Conservation (phyloP, 2,329 filamentous ascomycete species). For the Dothistroma septosporum region DNA sequence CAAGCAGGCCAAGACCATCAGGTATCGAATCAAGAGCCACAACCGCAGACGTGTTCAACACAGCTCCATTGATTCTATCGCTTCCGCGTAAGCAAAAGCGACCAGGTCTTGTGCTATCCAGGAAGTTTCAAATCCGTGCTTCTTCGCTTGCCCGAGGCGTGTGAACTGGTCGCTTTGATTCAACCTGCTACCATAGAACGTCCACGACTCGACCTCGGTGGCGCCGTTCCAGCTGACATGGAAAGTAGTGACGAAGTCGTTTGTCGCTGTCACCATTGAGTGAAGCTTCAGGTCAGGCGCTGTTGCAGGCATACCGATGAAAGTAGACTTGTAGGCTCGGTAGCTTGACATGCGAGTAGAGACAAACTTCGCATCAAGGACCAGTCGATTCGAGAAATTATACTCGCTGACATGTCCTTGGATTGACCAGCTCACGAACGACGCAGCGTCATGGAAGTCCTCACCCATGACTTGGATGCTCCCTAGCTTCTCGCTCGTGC, state of each 20-base stretch:
- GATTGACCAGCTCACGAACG: slow-evolving; percentile 51
- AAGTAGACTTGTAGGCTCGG: slow-evolving; percentile 47
- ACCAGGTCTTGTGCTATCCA: no score
- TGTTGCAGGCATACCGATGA: slow-evolving; percentile 25
- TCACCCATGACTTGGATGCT: slow-evolving; percentile 9
- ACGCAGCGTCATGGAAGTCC: slow-evolving; percentile 18
- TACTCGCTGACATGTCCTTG: slow-evolving; percentile 8
- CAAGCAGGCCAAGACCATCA: no score
- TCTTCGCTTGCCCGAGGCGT: no score
- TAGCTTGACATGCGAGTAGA: slow-evolving; percentile 41
- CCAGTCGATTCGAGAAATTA: neutral
- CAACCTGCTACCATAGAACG: no score
- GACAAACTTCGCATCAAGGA: slow-evolving; percentile 28
- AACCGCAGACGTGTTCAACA: no score
- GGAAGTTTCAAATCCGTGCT: no score
- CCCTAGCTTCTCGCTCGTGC: slow-evolving; percentile 5
- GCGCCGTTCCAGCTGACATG: no score
- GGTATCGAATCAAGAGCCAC: no score
- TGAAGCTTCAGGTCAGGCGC: neutral
- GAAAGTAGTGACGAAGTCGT: neutral
- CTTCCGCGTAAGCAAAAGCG: no score
- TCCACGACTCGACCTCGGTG: no score
- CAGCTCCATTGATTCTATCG: no score
- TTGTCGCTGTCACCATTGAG: neutral
- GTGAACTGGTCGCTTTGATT: no score